Evolutionary conservation across 768 basidiomycete species (phyloP).

Genomic region (Psilocybe tampanensis): DNA sequence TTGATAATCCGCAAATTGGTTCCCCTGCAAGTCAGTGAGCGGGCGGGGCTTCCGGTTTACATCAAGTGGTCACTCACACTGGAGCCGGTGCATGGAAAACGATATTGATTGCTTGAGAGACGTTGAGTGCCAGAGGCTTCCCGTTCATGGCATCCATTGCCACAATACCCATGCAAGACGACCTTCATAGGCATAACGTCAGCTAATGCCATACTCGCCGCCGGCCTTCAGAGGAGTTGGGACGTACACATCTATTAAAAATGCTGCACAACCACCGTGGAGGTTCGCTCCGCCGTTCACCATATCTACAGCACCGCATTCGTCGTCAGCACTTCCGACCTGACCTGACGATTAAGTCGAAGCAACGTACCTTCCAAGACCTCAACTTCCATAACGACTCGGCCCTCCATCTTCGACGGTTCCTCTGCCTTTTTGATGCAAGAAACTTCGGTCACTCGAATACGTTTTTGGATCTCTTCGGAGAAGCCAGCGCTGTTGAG

Average conservation of each 20-base stretch:
- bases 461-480: constrained; percentile 21
- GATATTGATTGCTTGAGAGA: constrained; percentile 55
- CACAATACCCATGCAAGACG: not conserved
- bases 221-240: not conserved
- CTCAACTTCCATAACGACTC: constrained; percentile 41
- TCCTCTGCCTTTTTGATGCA: constrained; percentile 43
- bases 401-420: constrained; percentile 38
- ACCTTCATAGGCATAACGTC: not conserved
- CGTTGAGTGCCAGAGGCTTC: constrained; percentile 23
- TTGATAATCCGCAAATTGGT: constrained; percentile 53
- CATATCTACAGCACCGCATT: constrained; percentile 46
- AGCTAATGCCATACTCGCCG: not conserved
- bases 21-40: constrained; percentile 29
- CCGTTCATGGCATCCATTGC: constrained; percentile 20
- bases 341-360: not conserved
- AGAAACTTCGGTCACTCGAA: constrained; percentile 40
- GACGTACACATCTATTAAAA: constrained; percentile 52
- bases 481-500: not conserved
- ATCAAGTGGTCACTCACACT: too few species aligned
- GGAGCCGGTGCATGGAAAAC: constrained; percentile 58
- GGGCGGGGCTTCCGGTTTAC: too few species aligned
- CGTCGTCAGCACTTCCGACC: not conserved
- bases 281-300: constrained; percentile 45
- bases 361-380: constrained; percentile 40
- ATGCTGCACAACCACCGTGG: constrained; percentile 56